Conservation (phyloP, 176 grass and related monocot species). For the Oryza meridionalis region DNA sequence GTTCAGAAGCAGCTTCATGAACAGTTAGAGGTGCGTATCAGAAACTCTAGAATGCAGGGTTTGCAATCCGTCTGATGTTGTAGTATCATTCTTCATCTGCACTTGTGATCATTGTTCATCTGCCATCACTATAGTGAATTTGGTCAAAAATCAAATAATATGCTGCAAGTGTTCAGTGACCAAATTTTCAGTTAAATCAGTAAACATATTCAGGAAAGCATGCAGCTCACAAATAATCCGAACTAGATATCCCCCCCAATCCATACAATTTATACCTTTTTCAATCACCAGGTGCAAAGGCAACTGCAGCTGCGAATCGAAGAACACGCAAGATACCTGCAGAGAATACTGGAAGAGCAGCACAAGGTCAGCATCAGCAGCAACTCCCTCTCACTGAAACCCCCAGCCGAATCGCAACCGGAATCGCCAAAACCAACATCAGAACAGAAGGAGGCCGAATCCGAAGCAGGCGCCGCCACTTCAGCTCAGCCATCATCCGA, state of each 20-base stretch:
- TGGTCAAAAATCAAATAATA: constrained; percentile 14
- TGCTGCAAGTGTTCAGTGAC: not conserved
- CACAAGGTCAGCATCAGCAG: constrained; percentile 57
- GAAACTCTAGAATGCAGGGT: not conserved
- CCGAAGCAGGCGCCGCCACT: not conserved
- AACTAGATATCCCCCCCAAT: too few species aligned
- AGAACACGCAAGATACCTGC: constrained; percentile 92
- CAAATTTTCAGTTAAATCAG: not conserved
- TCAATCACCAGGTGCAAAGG: constrained; percentile 69
- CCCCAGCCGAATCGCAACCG: constrained; percentile 11
- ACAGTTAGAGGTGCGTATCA: constrained; percentile 76
- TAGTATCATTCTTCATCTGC: not conserved
- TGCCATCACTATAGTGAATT: not conserved
- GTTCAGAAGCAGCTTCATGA: constrained; percentile 95
- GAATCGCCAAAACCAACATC: constrained; percentile 18
- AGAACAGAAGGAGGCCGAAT: constrained; percentile 13
- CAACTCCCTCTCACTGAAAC: constrained; percentile 41
- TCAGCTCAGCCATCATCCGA: constrained; percentile 24
- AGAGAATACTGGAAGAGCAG: constrained; percentile 90
- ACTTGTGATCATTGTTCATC: not conserved
- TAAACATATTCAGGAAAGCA: not conserved
- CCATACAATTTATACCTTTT: not conserved
- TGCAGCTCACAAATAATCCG: too few species aligned
- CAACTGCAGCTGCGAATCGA: constrained; percentile 81
- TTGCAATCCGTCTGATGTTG: not conserved